These are phyloP conservation scores for Lentinula novae-zelandiae DNA, from an alignment of 1,284 basidiomycete species.

Conservation along the genomic window DNA sequence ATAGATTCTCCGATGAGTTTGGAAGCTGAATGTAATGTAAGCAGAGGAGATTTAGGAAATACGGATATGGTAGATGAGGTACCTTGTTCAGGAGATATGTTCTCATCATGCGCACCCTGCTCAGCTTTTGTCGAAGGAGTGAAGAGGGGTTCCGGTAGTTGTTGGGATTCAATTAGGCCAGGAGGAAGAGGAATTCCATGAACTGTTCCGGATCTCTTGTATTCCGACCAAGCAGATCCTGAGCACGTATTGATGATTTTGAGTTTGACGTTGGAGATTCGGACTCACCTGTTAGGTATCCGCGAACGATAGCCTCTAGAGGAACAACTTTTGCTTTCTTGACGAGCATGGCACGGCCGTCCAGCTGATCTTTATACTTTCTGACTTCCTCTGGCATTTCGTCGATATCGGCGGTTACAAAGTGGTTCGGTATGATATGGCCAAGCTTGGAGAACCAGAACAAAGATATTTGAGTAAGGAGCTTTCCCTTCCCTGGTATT, in stretches of 20 bases:
- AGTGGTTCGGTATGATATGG: constrained; percentile 82
- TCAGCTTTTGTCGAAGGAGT: constrained; percentile 98
- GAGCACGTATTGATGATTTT: not conserved
- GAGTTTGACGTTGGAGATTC: not conserved
- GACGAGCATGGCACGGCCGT: constrained; percentile 90
- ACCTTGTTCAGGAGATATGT: constrained; percentile 93
- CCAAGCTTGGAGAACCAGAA: constrained; percentile 93
- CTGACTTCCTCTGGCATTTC: constrained; percentile 75
- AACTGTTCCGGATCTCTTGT: constrained; percentile 84
- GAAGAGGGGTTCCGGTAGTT: constrained; percentile 83
- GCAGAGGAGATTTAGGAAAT: not conserved
- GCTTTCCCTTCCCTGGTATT: constrained; percentile 90
- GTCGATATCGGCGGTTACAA: constrained; percentile 71
- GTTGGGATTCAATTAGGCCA: constrained; percentile 84
- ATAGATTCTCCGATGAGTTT: constrained; percentile 67
- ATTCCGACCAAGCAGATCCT: constrained; percentile 97
- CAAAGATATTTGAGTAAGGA: constrained; percentile 86
- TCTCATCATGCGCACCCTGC: constrained; percentile 93
- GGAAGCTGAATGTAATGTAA: constrained; percentile 40
- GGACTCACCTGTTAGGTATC: constrained; percentile 85
- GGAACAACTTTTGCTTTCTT: constrained; percentile 87
- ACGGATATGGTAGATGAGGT: constrained; percentile 13
- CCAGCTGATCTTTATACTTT: constrained; percentile 68
- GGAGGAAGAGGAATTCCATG: constrained; percentile 80
- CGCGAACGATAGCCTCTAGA: constrained; percentile 96